Evolutionary conservation across 2,329 filamentous ascomycete species (phyloP).

Genomic region (Macrophomina phaseolina): DNA sequence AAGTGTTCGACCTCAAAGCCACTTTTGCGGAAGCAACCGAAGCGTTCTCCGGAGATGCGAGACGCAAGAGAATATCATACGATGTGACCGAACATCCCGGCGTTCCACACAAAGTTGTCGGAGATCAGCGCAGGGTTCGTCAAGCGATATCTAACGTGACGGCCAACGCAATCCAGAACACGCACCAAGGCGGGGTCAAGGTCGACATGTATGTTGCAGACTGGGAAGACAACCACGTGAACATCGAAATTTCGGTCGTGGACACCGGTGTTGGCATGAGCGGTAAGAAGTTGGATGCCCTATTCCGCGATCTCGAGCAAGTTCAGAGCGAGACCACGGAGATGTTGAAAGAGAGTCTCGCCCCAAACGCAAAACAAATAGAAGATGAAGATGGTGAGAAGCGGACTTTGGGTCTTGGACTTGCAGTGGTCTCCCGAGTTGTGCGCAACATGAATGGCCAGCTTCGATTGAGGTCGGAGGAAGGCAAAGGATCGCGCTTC

Average conservation of each 20-base stretch:
- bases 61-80: conserved; percentile 75
- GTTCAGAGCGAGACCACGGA: conserved; percentile 58
- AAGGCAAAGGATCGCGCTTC: conserved; percentile 81
- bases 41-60: conserved; percentile 74
- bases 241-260: conserved; percentile 75
- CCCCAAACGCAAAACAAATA: conserved; percentile 40
- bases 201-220: conserved; percentile 72
- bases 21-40: conserved; percentile 80
- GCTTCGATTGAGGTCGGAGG: conserved; percentile 80
- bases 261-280: conserved; percentile 76
- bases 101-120: conserved; percentile 73
- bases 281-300: conserved; percentile 59
- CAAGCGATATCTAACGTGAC: conserved; percentile 83
- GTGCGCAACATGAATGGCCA: conserved; percentile 92
- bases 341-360: conserved; percentile 39
- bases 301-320: conserved; percentile 70
- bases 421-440: conserved; percentile 87
- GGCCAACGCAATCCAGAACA: conserved; percentile 85
- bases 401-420: conserved; percentile 73
- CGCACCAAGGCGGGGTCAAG: conserved; percentile 68
- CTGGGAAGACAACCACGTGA: conserved; percentile 58
- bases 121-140: conserved; percentile 79
- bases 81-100: conserved; percentile 70
- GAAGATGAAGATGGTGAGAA: conserved; percentile 40
- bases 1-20: conserved; percentile 73